Percentiles rank a stretch among this genome's conserved stretches.
phyloP scores from a whole-genome alignment of 1,284 basidiomycete species.

The Pseudomicrostroma phylloplanum region DNA sequence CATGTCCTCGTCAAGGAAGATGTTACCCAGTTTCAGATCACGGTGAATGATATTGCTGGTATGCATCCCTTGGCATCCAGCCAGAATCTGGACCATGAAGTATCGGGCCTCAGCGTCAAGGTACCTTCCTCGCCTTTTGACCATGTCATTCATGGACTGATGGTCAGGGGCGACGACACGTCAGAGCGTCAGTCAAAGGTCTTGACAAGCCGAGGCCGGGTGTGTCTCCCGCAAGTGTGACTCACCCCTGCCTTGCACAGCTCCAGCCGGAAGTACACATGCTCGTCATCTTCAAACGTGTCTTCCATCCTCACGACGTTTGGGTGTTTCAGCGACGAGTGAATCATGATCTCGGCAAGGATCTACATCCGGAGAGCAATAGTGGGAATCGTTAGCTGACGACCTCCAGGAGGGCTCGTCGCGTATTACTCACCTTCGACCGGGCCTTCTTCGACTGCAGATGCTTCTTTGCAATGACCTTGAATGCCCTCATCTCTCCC shows the following conservation, averaged over 20 bases:
- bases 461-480: slow-evolving; percentile 53
- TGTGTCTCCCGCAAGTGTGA: slow-evolving; percentile 10
- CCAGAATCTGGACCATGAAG: slow-evolving; percentile 88
- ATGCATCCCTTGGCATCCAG: slow-evolving; percentile 96
- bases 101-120: slow-evolving; percentile 87
- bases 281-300: slow-evolving; percentile 89
- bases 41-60: slow-evolving; percentile 68
- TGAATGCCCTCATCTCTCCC: slow-evolving; percentile 51
- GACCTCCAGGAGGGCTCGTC: background rate
- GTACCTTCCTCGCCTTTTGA: slow-evolving; percentile 78
- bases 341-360: slow-evolving; percentile 97
- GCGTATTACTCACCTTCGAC: slow-evolving; percentile 43
- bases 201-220: background rate
- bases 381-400: no score
- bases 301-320: slow-evolving; percentile 89
- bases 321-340: slow-evolving; percentile 80
- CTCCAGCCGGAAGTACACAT: slow-evolving; percentile 95
- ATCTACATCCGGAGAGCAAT: slow-evolving; percentile 57
- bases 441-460: slow-evolving; percentile 52
- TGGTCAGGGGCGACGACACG: slow-evolving; percentile 34
- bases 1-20: slow-evolving; percentile 87
- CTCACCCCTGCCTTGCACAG: slow-evolving; percentile 74
- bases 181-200: background rate
- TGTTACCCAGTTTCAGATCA: slow-evolving; percentile 74
- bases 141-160: slow-evolving; percentile 74